Evolutionary conservation across 306 rosid species (phyloP), one percentile per base, ranked within the genome.

Genomic region (Mucuna pruriens): DNA sequence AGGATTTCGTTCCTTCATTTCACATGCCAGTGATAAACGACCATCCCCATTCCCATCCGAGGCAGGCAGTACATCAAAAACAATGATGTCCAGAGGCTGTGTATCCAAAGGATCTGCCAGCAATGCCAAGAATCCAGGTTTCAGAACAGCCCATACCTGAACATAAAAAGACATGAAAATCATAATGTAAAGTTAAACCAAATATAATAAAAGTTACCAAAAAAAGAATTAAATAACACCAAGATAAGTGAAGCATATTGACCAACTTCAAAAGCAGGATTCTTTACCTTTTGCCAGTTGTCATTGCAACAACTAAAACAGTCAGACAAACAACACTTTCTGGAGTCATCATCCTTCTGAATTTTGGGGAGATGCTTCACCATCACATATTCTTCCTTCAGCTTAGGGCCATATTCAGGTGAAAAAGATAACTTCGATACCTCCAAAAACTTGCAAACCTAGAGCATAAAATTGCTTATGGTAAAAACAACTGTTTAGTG

Each of bases 401-500:
- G 88, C 87, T 92, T 96, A 70, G 98, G 94, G 72, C 99, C 99
- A 81, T 93, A 96, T 85, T 96, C 99, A 4, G 98, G 91, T 70
- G 89, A 90, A 88, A 96, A 96, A 82, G 99, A 96, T 83, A 96
- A 83, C 85, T 79, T 90, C 4, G 99, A 96, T 36, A 93, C 98
- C 92, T 96, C 99, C 93, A 96, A 87, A 79, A 96, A 96, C 94
- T 87, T 93, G 94, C 98, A 96, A 74, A 96, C 99, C 99, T 96
- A 82, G 69, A 85, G 67, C 67, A 80, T 70, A 54, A 65, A 68
- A 62, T 81, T 45, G 49, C 69, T 51, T 52, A 85, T 48, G 51
- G 80, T 76, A 42, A 86, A 86, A 65, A 29, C 54, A 71, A 31
- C 44, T 71, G 34, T 58, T 42, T n/a, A 80, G 67, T 20, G 46